Conservation (phyloP, 176 grass and related monocot genomes). For the Melocanna baccifera region DNA sequence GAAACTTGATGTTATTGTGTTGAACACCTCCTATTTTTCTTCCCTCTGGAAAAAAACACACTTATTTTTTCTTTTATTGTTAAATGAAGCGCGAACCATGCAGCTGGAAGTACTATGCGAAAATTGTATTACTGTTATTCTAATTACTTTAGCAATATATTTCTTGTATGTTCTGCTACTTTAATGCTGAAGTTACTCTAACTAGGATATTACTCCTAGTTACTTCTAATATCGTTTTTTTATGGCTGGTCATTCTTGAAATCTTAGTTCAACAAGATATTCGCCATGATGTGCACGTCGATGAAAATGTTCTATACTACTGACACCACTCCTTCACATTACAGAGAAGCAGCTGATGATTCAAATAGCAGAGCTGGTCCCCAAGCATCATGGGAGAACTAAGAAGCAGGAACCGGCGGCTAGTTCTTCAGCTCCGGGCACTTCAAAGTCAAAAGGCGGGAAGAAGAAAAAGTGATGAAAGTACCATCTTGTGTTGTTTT, state of each 20-base stretch:
- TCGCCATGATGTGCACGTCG: neutral
- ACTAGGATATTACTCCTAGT: neutral
- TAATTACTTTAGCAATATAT: neutral
- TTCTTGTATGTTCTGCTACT: neutral
- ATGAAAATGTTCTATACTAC: neutral
- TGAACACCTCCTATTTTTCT: neutral
- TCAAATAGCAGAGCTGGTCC: conserved; percentile 79
- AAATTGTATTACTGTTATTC: neutral
- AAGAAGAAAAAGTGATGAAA: conserved; percentile 75
- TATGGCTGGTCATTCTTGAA: neutral
- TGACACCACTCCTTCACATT: conserved; percentile 13
- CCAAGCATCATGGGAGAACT: conserved; percentile 85
- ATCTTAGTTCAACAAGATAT: neutral
- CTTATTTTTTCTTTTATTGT: neutral
- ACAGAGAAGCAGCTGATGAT: conserved; percentile 88
- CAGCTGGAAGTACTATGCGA: neutral
- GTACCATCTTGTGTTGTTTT: neutral
- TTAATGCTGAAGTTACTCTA: neutral
- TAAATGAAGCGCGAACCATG: neutral
- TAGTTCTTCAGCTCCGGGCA: conserved; percentile 28
- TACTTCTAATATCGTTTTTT: neutral
- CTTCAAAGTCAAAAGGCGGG: conserved; percentile 55
- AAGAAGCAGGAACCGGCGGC: conserved; percentile 69
- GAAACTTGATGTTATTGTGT: neutral
- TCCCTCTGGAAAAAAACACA: too few relatives aligned